Conservation (phyloP, 495 filamentous ascomycete species). For the Filosporella fistucella region DNA sequence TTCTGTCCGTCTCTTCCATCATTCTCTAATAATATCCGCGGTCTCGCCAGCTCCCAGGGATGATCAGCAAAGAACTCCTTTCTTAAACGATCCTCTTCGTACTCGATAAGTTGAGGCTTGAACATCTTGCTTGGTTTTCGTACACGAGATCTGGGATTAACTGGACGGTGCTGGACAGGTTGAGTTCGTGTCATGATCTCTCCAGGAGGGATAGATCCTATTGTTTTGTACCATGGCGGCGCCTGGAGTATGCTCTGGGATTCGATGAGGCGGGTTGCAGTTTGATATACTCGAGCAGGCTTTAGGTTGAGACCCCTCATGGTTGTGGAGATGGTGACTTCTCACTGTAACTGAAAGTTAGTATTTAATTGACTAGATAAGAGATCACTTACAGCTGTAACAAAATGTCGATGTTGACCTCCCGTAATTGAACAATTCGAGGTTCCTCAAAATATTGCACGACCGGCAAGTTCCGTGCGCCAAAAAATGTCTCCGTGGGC, state of each 20-base stretch:
- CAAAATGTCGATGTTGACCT: background rate
- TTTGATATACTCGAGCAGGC: conserved; percentile 67
- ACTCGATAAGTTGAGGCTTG: conserved; percentile 69
- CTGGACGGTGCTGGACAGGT: conserved; percentile 57
- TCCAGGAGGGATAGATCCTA: conserved; percentile 72
- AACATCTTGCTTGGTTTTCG: conserved; percentile 72
- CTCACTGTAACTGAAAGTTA: background rate
- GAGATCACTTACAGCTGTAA: background rate
- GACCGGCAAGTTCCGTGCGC: conserved; percentile 5
- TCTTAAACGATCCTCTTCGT: conserved; percentile 83
- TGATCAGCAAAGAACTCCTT: conserved; percentile 84
- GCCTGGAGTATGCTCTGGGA: conserved; percentile 25
- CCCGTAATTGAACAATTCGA: background rate
- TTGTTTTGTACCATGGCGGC: conserved; percentile 73
- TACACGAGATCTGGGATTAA: conserved; percentile 41
- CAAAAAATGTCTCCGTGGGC: background rate
- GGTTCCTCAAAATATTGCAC: background rate
- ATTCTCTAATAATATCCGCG: conserved; percentile 76
- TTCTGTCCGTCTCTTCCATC: conserved; percentile 73
- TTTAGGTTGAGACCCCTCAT: conserved; percentile 74
- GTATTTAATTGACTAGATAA: background rate
- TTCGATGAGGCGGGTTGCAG: conserved; percentile 52
- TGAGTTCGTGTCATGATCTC: conserved; percentile 69
- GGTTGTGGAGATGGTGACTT: background rate
- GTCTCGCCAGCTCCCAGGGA: conserved; percentile 94